Conservation (phyloP, 805 yeast species). For the Helenozyma rhizophorensis region DNA sequence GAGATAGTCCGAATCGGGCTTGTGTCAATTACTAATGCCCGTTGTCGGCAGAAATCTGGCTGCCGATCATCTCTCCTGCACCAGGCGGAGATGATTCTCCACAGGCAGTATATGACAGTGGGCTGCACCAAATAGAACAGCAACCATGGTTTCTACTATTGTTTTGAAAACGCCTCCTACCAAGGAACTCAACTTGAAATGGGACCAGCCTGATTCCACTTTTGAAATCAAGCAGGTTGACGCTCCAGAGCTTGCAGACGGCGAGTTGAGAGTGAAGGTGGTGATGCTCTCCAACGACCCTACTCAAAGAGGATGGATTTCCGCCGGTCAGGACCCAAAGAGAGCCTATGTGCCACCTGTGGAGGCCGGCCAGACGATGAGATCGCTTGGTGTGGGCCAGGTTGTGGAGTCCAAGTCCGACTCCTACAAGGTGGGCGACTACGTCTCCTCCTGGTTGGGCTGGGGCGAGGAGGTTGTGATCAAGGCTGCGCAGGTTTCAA, state of each 20-base stretch:
- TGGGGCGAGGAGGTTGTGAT: constrained; percentile 50
- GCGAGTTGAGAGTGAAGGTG: constrained; percentile 43
- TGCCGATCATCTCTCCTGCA: too few species aligned
- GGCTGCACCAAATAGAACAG: too few species aligned
- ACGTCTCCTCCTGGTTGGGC: constrained; percentile 32
- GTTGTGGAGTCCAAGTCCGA: constrained; percentile 44
- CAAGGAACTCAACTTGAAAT: constrained; percentile 17
- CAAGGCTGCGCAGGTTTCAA: constrained; percentile 19
- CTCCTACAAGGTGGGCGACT: constrained; percentile 41
- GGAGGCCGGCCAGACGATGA: constrained; percentile 42
- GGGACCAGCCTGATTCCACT: constrained; percentile 25
- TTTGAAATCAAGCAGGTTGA: constrained; percentile 24
- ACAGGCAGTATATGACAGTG: too few species aligned
- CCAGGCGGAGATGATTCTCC: too few species aligned
- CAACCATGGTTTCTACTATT: constrained; percentile 15
- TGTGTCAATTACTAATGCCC: too few species aligned
- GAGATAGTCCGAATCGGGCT: too few species aligned
- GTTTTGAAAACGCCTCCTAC: constrained; percentile 21
- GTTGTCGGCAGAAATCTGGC: too few species aligned
- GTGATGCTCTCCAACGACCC: constrained; percentile 56
- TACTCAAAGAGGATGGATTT: constrained; percentile 57
- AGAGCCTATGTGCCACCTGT: constrained; percentile 35
- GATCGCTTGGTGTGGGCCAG: constrained; percentile 44
- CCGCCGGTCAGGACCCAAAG: constrained; percentile 25
- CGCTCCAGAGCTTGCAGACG: constrained; percentile 23